A percentile compares a stretch with the other conserved stretches of the same genome.
Evolutionary conservation across 2,329 filamentous ascomycete species (phyloP).

Genomic region (Xylaria sp.): DNA sequence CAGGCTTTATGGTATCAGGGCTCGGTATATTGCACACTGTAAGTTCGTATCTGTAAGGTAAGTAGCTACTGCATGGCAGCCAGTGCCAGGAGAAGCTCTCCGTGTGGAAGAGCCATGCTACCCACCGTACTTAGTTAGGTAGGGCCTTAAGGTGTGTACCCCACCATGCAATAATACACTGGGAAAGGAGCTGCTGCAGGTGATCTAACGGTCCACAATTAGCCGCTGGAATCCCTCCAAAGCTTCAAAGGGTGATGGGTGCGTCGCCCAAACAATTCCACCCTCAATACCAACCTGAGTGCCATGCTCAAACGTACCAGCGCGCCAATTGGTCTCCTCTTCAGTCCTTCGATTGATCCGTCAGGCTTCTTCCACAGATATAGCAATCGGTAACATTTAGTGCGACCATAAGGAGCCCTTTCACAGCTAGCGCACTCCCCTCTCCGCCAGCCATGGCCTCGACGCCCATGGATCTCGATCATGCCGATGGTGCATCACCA

Average conservation of each 20-base stretch:
- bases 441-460: slow-evolving; percentile 56
- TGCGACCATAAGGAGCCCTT: background rate
- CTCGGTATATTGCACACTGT: background rate
- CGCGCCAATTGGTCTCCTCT: slow-evolving; percentile 5
- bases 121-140: too few relatives aligned
- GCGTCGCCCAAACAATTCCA: background rate
- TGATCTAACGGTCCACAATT: slow-evolving; percentile 16
- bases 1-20: background rate
- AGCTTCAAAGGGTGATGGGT: background rate
- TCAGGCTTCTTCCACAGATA: background rate
- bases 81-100: too few relatives aligned
- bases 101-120: too few relatives aligned
- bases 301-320: background rate
- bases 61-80: too few relatives aligned
- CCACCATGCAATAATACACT: background rate
- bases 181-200: too few relatives aligned
- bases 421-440: background rate
- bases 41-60: background rate
- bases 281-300: background rate
- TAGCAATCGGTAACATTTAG: background rate
- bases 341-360: background rate
- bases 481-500: slow-evolving; percentile 46
- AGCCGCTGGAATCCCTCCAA: slow-evolving; percentile 20
- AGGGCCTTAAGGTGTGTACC: background rate
- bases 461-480: slow-evolving; percentile 64